These are phyloP conservation scores for Magnolia changhungtana DNA, from an alignment of 164 flowering plant genomes.

Conservation along the genomic window DNA sequence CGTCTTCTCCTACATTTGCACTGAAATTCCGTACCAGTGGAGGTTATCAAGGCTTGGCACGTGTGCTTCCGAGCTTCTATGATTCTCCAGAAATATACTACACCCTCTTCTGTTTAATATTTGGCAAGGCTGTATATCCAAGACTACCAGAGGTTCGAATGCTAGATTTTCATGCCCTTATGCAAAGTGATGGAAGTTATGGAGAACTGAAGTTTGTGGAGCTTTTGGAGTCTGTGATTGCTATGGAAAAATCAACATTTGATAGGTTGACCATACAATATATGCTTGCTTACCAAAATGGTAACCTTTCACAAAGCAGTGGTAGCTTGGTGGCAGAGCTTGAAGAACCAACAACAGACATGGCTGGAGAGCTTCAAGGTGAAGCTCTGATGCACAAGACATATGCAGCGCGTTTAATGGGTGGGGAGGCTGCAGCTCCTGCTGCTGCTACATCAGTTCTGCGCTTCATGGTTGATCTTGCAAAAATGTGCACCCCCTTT, in stretches of 20 bases:
- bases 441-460: constrained; percentile 93
- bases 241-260: constrained; percentile 93
- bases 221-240: constrained; percentile 80
- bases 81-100: constrained; percentile 99
- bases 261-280: constrained; percentile 81
- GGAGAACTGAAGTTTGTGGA: constrained; percentile 85
- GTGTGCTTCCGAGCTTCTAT: constrained; percentile 86
- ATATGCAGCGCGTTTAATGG: constrained; percentile 98
- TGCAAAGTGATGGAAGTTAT: constrained; percentile 76
- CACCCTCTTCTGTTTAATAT: constrained; percentile 86
- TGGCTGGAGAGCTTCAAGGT: constrained; percentile 94
- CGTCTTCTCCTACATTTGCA: constrained; percentile 89
- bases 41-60: constrained; percentile 81
- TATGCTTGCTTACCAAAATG: constrained; percentile 86
- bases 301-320: constrained; percentile 75
- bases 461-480: constrained; percentile 97
- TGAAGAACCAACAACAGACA: constrained; percentile 69
- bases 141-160: constrained; percentile 98
- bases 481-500: constrained; percentile 90
- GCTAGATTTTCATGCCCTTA: constrained; percentile 96
- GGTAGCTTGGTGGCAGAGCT: constrained; percentile 86
- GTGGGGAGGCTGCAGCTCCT: constrained; percentile 99
- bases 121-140: constrained; percentile 96
- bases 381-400: constrained; percentile 99
- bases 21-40: constrained; percentile 91